phyloP scores from a whole-genome alignment of 139 green algal genomes.

The Chlamydomonas sphaeroides region DNA sequence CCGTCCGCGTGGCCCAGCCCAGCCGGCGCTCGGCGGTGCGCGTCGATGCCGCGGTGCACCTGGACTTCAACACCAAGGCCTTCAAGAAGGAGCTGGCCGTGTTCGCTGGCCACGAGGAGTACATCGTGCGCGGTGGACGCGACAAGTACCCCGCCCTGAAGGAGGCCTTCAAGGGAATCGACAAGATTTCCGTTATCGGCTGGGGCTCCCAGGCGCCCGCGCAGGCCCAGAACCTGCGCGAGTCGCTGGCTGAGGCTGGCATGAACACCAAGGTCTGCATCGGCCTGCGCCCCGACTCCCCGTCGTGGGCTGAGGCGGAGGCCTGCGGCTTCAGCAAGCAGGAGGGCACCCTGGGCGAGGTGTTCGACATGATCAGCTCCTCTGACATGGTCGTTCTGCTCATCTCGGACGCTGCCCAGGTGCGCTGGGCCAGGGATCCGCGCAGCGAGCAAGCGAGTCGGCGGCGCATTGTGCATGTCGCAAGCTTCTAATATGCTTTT shows the following conservation, averaged over 20 bases:
- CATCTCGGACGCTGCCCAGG: slow-evolving; percentile 97
- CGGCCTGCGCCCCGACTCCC: slow-evolving; percentile 86
- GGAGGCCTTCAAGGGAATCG: slow-evolving; percentile 85
- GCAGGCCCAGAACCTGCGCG: slow-evolving; percentile 97
- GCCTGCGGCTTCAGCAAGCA: slow-evolving; percentile 89
- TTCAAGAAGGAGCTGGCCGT: slow-evolving; percentile 83
- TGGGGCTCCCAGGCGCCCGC: slow-evolving; percentile 97
- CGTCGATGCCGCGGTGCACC: slow-evolving; percentile 49
- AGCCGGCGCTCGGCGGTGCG: slow-evolving; percentile 15
- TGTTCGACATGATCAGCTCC: slow-evolving; percentile 90
- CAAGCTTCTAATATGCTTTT: no score
- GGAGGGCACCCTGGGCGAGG: slow-evolving; percentile 94
- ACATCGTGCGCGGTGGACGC: slow-evolving; percentile 93
- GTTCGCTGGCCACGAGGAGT: slow-evolving; percentile 83
- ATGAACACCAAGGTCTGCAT: slow-evolving; percentile 93
- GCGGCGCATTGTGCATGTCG: no score
- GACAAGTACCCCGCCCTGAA: slow-evolving; percentile 91
- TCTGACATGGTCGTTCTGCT: slow-evolving; percentile 96
- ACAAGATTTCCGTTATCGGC: slow-evolving; percentile 94
- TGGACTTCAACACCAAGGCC: slow-evolving; percentile 60
- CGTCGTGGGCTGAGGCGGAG: slow-evolving; percentile 87
- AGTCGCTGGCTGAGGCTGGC: slow-evolving; percentile 88
- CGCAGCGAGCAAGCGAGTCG: neutral
- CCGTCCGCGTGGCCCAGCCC: slow-evolving; percentile 8
- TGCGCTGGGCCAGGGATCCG: slow-evolving; percentile 10